Evolutionary conservation across 352 stramenopile genomes (phyloP).

Genomic region (Globisporangium nodosum): DNA sequence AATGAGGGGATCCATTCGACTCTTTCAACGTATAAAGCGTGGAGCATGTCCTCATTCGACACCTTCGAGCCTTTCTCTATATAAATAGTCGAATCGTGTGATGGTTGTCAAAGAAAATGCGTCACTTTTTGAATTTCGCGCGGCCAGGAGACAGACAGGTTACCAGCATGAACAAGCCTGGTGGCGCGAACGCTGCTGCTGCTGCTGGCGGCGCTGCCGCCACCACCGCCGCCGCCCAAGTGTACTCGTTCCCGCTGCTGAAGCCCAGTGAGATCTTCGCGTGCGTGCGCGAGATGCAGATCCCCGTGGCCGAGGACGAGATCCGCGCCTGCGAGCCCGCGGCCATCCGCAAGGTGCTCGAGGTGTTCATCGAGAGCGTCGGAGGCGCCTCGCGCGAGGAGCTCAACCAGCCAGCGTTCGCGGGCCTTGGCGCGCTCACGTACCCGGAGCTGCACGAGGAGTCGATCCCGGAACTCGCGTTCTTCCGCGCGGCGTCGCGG

Average conservation of each 20-base stretch:
- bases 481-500: slow-evolving; percentile 87
- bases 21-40: no score
- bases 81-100: no score
- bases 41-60: no score
- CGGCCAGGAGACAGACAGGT: background rate
- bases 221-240: background rate
- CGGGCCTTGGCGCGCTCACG: slow-evolving; percentile 66
- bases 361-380: slow-evolving; percentile 87
- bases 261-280: slow-evolving; percentile 92
- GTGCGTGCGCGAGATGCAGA: slow-evolving; percentile 88
- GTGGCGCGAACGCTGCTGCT: background rate
- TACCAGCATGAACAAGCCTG: slow-evolving; percentile 11
- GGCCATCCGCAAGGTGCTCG: slow-evolving; percentile 85
- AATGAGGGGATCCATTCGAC: no score
- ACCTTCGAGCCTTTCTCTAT: no score
- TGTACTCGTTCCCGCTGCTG: slow-evolving; percentile 91
- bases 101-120: no score
- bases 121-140: background rate
- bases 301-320: slow-evolving; percentile 88
- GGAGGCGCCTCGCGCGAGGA: slow-evolving; percentile 89
- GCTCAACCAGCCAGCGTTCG: slow-evolving; percentile 88
- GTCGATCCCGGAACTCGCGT: slow-evolving; percentile 89
- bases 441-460: slow-evolving; percentile 93
- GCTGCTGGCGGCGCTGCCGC: background rate
- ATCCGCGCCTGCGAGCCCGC: slow-evolving; percentile 64